Base-by-base conservation (phyloP, 441 rosid genomes). In the Gossypium trilobum region DNA sequence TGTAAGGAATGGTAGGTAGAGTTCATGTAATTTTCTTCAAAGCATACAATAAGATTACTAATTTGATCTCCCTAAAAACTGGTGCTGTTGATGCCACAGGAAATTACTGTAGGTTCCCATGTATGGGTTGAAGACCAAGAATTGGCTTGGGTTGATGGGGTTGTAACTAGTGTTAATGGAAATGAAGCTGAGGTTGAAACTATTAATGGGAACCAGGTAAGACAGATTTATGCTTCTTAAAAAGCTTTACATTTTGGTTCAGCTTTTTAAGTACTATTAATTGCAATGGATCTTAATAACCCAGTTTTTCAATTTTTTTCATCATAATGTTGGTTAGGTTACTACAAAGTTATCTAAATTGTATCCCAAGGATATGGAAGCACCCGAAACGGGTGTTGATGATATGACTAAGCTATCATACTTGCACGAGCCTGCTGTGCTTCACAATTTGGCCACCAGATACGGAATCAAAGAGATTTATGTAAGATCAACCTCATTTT, bases 331-430 rank as follows among this genome's bases (percentile, higher is more conserved):
- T 69, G 70, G 72, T 52, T 81, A 94, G 97, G 85, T 90, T 69
- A 78, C 82, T 55, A 78, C 82, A 22, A 87, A 75, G 54, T 70
- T 90, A 68, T 85, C 92, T 39, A 87, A 80, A 68, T 59, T 93
- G 14, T 62, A 86, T 73, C 91, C 91, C 3, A 86, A 77, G 73
- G 98, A 93, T 58, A 70, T 20, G 73, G 98, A 93, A 58, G 84
- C 86, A 80, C 87, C 86, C 19, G 78, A 74, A 27, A 92, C 81
- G 52, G 97, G 98, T 74, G 84, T 91, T 61, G 97, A 93, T 81
- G 97, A 93, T 87, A 93, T 93, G 98, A 91, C 96, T 33, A 83
- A 81, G 75, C 78, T 93, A 60, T 83, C 89, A 3, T 93, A 91
- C 76, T 81, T 93, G 67, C 89, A 93, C 63, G 97, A 93, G 84